Base-by-base conservation (phyloP, 768 basidiomycete species). In the Galerina marginata region DNA sequence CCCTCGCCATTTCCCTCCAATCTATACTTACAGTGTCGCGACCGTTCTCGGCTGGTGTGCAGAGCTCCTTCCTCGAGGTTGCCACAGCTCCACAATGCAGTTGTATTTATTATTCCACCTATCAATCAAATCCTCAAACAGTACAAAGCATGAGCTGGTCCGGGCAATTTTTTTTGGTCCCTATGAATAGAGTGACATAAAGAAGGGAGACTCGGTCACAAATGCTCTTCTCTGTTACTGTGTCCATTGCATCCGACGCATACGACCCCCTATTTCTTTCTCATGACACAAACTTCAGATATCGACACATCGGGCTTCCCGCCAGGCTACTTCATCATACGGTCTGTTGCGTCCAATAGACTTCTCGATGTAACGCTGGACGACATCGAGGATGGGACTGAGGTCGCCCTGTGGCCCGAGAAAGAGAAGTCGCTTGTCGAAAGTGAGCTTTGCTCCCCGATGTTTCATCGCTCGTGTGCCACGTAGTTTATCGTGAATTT, bases 391-490 rank as follows among this genome's bases (percentile, higher is more conserved):
- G 90, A 92, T 72, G 85, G 86, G 4, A 79, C 86, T 0, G 82
- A 85, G 53, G 67, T 92, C 54, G 77, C 86, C 50, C 76, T 94
- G 5, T 93, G 83, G 83, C 83, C 85, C 3, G 86, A 87, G 73
- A 92, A 86, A 60, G 93, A 94, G 64, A 84, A 75, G 10, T 91
- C 89, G 3, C 77, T 92, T 4, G 92, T 94, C 1, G 92, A 94
- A 80, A 81, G 92, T 91, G 72, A 62, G 83, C 70, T 25, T 14
- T 15, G 15, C 15, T 16, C 37, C 11, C n/a, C 25, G 29, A 37
- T 20, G 9, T 25, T 33, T 15, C 26, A 14, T 11, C 33, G 15
- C 16, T 52, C 42, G 14, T 26, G n/a, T 40, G 20, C 23, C n/a
- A 23, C 9, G 51, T 42, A 29, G 3, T 20, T 49, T 39, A 3